Conservation (phyloP, 164 flowering plant species). For the Nymphaea thermarum region DNA sequence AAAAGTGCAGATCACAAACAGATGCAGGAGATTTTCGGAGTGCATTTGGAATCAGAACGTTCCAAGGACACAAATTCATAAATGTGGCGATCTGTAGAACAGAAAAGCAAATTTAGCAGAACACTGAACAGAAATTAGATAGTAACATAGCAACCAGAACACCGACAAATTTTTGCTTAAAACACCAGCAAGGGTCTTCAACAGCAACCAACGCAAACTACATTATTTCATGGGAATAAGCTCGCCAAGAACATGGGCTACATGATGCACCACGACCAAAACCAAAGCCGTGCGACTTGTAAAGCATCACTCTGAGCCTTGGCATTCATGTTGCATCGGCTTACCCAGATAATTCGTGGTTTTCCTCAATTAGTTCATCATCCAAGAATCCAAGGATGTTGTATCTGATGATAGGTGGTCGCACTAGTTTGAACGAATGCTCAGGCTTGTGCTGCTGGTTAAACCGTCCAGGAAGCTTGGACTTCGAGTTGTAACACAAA, state of each 20-base stretch:
- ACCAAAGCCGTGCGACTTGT: too few relatives aligned
- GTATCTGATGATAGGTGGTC: not conserved
- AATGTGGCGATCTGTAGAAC: too few relatives aligned
- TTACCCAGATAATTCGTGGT: not conserved
- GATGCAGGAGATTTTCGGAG: too few relatives aligned
- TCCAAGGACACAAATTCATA: too few relatives aligned
- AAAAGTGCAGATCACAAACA: too few relatives aligned
- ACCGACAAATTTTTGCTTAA: too few relatives aligned
- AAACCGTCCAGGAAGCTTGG: slow-evolving; percentile 78
- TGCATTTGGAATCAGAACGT: too few relatives aligned
- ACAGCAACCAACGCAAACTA: too few relatives aligned
- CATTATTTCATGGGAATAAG: not conserved
- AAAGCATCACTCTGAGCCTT: not conserved
- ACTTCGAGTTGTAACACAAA: slow-evolving; percentile 46
- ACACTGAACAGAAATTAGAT: too few relatives aligned
- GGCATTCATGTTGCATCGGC: not conserved
- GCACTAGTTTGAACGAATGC: slow-evolving; percentile 40
- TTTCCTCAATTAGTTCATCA: not conserved
- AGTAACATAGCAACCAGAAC: too few relatives aligned
- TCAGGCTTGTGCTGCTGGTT: slow-evolving; percentile 82
- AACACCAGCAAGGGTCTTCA: too few relatives aligned
- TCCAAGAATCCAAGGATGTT: not conserved
- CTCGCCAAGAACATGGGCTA: not conserved
- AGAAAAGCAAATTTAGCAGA: too few relatives aligned
- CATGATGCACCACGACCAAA: not conserved